Conservation (phyloP, 2,329 filamentous ascomycete species). For the Rhexocercosporidium sp. region DNA sequence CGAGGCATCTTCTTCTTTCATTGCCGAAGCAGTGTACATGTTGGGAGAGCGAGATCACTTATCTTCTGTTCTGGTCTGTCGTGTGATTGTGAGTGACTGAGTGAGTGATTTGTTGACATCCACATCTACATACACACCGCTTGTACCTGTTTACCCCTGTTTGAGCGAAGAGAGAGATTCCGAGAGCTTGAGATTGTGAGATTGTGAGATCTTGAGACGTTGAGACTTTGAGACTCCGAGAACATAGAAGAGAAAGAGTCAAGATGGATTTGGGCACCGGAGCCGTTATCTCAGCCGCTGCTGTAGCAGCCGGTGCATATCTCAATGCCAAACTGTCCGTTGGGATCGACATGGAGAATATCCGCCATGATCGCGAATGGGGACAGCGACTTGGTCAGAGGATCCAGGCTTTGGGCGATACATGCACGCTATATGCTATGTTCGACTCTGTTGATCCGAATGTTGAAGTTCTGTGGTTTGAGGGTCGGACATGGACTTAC, state of each 20-base stretch:
- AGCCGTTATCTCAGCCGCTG: constrained; percentile 26
- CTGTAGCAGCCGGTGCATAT: constrained; percentile 46
- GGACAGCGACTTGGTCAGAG: constrained; percentile 44
- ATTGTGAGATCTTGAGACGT: background rate
- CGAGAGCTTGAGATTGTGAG: background rate
- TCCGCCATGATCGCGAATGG: constrained; percentile 44
- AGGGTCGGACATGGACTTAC: constrained; percentile 54
- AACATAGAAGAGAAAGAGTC: background rate
- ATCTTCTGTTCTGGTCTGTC: background rate
- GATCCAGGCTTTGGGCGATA: constrained; percentile 46
- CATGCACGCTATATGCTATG: constrained; percentile 48
- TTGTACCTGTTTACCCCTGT: background rate
- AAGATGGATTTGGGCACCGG: constrained; percentile 30
- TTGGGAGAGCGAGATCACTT: background rate
- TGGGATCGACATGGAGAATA: constrained; percentile 45
- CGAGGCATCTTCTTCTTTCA: background rate
- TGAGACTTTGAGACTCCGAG: background rate
- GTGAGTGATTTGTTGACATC: background rate
- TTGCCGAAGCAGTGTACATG: too few species aligned
- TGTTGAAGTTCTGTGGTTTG: constrained; percentile 53
- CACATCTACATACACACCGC: background rate
- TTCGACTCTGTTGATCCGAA: constrained; percentile 47
- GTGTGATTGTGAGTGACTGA: background rate
- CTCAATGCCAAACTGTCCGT: constrained; percentile 50
- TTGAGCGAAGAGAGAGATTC: background rate